Base-by-base conservation (phyloP, 208 protist genomes). In the Leishmania amazonensis region DNA sequence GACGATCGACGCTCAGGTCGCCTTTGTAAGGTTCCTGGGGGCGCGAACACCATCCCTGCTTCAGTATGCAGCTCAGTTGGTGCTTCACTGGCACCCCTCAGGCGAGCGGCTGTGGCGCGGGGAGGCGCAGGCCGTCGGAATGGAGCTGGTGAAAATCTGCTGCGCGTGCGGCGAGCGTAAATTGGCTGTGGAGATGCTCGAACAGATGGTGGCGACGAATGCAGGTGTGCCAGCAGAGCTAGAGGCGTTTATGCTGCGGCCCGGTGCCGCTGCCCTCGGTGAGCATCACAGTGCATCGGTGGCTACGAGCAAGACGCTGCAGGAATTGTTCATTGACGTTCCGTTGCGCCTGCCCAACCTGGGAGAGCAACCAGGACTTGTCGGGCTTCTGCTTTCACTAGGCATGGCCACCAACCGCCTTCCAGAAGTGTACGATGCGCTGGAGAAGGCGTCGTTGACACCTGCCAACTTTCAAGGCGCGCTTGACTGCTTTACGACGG, bases 41-140 rank as follows among this genome's bases (percentile, higher is more conserved):
- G 75, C 53, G n/a, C 85, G 81, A 45, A 71, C 72, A 45, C 92
- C 89, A 2, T 83, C 92, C 7, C 53, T 94, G 65, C 64, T 89
- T 45, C 81, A 86, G 40, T 96, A 97, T 85, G 94, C 91, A 40
- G 86, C 91, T n/a, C 92, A 95, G 76, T 86, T 97, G 13, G 84
- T 95, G 54, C n/a, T 35, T 51, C 90, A 93, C 71, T 97, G 94
- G 93, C 88, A 95, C 75, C 84, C 87, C 7, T 68, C 74, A 0
- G 7, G 13, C 35, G 75, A 80, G 57, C 13, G 19, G 64, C 84
- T 84, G 51, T 91, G 88, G 88, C 65, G 47, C 28, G 79, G 83
- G 4, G 80, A 81, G 13, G 65, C 79, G 24, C 87, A 88, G 68
- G 47, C 79, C 5, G 91, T 95, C 21, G 91, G 80, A 13, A 80